A percentile compares a stretch with the other conserved stretches of the same genome.
Evolutionary conservation across 345 rosid genomes (phyloP).

Genomic region (Linum lewisii): DNA sequence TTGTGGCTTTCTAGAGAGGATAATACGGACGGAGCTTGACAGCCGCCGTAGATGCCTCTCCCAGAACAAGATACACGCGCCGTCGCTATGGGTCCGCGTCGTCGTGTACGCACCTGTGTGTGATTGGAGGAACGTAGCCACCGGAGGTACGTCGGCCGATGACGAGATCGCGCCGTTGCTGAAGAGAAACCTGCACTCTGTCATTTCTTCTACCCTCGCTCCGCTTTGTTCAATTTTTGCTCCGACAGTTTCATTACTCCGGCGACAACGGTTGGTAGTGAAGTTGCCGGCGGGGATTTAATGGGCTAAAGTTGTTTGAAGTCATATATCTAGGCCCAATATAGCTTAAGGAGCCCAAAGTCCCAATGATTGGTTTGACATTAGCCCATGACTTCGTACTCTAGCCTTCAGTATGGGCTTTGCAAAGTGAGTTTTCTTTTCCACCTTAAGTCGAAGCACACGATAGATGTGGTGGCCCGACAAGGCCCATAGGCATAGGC

Average conservation of each 20-base stretch:
- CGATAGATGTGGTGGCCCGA: no score
- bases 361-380: no score
- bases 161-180: conserved; percentile 42
- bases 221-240: background rate
- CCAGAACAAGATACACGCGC: conserved; percentile 53
- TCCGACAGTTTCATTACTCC: background rate
- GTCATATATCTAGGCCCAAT: background rate
- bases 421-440: no score
- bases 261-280: background rate
- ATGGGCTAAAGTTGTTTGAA: background rate
- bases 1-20: conserved; percentile 35
- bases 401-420: no score
- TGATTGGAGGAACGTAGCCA: conserved; percentile 51
- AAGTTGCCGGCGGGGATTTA: background rate
- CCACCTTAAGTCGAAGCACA: no score
- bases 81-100: conserved; percentile 56
- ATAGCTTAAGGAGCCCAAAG: no score
- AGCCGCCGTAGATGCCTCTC: conserved; percentile 54
- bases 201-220: conserved; percentile 19
- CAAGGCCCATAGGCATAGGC: no score
- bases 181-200: conserved; percentile 35
- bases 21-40: conserved; percentile 44
- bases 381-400: no score
- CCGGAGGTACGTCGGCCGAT: conserved; percentile 39
- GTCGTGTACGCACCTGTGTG: conserved; percentile 72